Evolutionary conservation across 768 basidiomycete species (phyloP).

Genomic region (Hericium alpestre): DNA sequence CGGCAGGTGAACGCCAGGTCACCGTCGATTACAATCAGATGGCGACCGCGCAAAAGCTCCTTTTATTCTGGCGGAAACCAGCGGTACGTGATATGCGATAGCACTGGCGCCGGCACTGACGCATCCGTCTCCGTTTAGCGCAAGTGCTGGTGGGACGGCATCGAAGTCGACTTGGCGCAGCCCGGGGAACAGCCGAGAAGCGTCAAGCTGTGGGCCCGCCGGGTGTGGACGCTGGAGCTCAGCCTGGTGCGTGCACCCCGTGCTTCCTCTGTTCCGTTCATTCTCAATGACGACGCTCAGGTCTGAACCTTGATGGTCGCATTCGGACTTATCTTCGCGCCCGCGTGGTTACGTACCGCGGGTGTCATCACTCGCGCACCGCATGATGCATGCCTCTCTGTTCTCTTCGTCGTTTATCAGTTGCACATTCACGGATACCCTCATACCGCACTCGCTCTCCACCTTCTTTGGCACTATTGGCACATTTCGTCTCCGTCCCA

Average conservation of each 20-base stretch:
- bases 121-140: constrained; percentile 39
- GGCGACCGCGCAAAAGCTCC: constrained; percentile 92
- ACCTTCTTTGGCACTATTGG: too few relatives aligned
- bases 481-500: too few relatives aligned
- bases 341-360: neutral
- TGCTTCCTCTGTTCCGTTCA: constrained; percentile 10
- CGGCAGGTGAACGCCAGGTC: constrained; percentile 48
- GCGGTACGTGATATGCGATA: constrained; percentile 54
- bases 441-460: neutral
- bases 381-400: neutral
- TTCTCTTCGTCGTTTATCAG: neutral
- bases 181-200: constrained; percentile 38
- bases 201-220: constrained; percentile 91
- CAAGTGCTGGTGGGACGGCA: constrained; percentile 99
- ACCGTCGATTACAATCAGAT: constrained; percentile 87
- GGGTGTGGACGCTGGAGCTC: constrained; percentile 97
- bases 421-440: constrained; percentile 8
- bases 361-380: neutral
- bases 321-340: neutral
- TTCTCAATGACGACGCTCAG: constrained; percentile 2
- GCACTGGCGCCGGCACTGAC: too few relatives aligned
- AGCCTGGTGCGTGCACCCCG: constrained; percentile 54
- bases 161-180: constrained; percentile 75
- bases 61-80: constrained; percentile 98
- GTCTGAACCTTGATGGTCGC: constrained; percentile 5